Evolutionary conservation across 2,329 filamentous ascomycete species (phyloP).

Genomic region (Cytospora leucostoma): DNA sequence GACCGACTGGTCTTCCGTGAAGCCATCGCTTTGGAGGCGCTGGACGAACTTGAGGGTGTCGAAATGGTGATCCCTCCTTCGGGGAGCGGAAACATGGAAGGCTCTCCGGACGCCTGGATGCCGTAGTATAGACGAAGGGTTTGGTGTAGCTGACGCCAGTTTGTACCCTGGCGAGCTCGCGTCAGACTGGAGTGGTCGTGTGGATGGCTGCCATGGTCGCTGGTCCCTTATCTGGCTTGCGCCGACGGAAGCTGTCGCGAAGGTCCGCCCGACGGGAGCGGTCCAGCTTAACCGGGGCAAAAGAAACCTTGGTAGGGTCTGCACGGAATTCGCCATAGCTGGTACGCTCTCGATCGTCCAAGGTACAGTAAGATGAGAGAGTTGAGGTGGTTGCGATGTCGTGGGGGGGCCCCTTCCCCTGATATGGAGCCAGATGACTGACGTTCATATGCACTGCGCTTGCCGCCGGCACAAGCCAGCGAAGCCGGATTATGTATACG

Average conservation of each 20-base stretch:
- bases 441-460: constrained; percentile 15
- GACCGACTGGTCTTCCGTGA: constrained; percentile 90
- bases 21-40: constrained; percentile 83
- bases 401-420: constrained; percentile 2
- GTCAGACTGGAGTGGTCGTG: constrained; percentile 32
- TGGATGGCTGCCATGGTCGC: constrained; percentile 30
- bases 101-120: constrained; percentile 42
- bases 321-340: constrained; percentile 39
- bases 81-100: constrained; percentile 69
- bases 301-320: constrained; percentile 54
- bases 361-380: background rate
- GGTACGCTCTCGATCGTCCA: background rate
- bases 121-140: constrained; percentile 32
- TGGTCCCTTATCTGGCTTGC: constrained; percentile 17
- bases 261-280: constrained; percentile 35
- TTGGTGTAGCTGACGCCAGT: background rate
- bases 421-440: constrained; percentile 10
- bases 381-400: constrained; percentile 3
- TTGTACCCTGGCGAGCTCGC: background rate
- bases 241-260: constrained; percentile 34
- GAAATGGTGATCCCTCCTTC: constrained; percentile 84
- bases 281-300: constrained; percentile 59
- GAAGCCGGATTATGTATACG: background rate
- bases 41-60: constrained; percentile 98
- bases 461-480: background rate